These are phyloP conservation scores for Podila horticola DNA, from an alignment of 192 early-diverging fungal species.

Conservation along the genomic window DNA sequence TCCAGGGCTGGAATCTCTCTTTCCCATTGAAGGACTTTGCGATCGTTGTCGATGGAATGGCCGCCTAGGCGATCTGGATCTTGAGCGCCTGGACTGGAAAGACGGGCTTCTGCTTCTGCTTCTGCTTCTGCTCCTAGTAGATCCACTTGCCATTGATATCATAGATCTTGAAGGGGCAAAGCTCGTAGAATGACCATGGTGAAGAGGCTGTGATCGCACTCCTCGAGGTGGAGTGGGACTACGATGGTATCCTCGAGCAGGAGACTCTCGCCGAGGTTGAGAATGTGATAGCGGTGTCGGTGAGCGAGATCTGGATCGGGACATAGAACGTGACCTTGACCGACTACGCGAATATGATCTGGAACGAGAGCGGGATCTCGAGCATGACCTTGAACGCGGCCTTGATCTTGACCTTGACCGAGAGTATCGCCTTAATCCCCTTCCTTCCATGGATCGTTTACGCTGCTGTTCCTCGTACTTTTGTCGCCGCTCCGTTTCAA, in stretches of 20 bases:
- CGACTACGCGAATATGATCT: constrained; percentile 8
- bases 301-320: constrained; percentile 16
- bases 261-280: background rate
- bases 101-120: background rate
- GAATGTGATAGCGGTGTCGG: background rate
- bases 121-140: constrained; percentile 7
- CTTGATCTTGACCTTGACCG: constrained; percentile 12
- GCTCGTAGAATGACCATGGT: no score
- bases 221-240: background rate
- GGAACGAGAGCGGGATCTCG: constrained; percentile 21
- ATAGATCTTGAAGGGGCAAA: no score
- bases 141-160: background rate
- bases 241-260: background rate
- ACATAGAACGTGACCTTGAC: background rate
- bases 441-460: constrained; percentile 17
- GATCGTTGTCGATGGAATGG: constrained; percentile 9
- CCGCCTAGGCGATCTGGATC: constrained; percentile 17
- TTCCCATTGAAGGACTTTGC: background rate
- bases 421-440: background rate
- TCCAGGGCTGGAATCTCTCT: constrained; percentile 9
- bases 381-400: background rate
- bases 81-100: background rate
- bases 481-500: constrained; percentile 55
- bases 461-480: constrained; percentile 51
- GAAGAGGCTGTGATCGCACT: no score